Base-by-base conservation (phyloP, 2,329 filamentous ascomycete species). In the Akanthomyces dipterigenus region DNA sequence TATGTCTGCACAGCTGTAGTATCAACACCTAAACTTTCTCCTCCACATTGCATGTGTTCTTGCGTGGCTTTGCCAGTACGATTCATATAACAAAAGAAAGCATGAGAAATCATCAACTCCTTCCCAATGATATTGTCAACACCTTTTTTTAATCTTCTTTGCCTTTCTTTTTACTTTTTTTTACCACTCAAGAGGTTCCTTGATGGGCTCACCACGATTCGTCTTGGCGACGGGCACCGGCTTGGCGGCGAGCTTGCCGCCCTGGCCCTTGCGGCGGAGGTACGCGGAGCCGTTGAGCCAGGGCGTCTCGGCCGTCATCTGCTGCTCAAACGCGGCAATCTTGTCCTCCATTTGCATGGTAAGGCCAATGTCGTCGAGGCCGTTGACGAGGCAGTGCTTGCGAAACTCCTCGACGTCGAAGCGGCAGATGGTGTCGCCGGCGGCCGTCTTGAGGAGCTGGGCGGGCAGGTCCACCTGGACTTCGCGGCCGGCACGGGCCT, bases 391-490 rank as follows among this genome's bases (percentile, higher is more conserved):
- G 75, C 93, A 98, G 78, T 98, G 91, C 78, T 96, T 96, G 72
- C 92, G 82, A 81, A 98, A 98, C 76, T 89, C 86, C 72, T 98
- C 93, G 6, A 96, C 90, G 0, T 96, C 89, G 70, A 98, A 98
- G 45, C 77, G 75, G 70, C 88, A 88, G 58, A 98, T 83, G 67
- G 85, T 84, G 64, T 86, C 86, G 65, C 93, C 93, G 20, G 82
- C 77, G 0, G 84, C 86, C 66, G 90, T 87, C 72, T 89, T 91
- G 77, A 98, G 88, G 56, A 86, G 77, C 78, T 97, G 93, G 73
- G 89, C 89, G 28, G 88, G 86, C 54, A 98, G 85, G 72, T 98
- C 93, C 63, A 98, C 83, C 77, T 97, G 93, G 65, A 98, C 79
- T 74, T 97, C 93, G 62, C 83, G 83, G 62, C 91, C 91, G 3